Percentiles rank a stretch among this genome's conserved stretches.
phyloP scores from a whole-genome alignment of 2,329 filamentous ascomycete species.

The Monilinia fructicola region DNA sequence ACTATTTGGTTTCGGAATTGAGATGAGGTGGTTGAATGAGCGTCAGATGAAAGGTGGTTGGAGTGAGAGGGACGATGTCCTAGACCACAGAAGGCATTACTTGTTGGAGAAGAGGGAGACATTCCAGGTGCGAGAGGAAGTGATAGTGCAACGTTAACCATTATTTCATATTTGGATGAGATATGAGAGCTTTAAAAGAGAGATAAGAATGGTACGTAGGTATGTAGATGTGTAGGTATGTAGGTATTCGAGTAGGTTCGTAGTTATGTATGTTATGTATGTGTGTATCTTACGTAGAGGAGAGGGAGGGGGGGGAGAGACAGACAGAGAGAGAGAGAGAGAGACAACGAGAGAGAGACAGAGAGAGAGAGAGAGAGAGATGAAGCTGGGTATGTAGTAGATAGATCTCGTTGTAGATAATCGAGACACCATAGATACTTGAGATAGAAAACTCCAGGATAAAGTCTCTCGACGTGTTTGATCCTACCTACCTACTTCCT shows the following conservation, averaged over 20 bases:
- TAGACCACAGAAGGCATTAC: constrained; percentile 7
- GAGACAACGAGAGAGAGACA: too few species aligned
- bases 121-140: constrained; percentile 1
- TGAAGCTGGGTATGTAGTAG: too few species aligned
- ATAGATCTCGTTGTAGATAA: too few species aligned
- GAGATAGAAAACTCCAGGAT: too few species aligned
- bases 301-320: neutral
- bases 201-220: neutral
- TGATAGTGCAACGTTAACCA: constrained; percentile 13
- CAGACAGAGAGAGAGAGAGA: too few species aligned
- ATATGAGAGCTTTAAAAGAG: too few species aligned
- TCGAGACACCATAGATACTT: too few species aligned
- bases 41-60: neutral
- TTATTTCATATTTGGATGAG: constrained; percentile 13
- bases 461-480: neutral
- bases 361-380: too few species aligned
- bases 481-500: too few species aligned
- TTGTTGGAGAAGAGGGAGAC: constrained; percentile 7
- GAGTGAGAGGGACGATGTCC: constrained; percentile 7
- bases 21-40: neutral
- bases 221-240: neutral
- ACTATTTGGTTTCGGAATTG: neutral
- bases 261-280: neutral
- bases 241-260: neutral
- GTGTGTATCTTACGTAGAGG: neutral